These are phyloP conservation scores for Hanseniaspora clermontiae DNA, from an alignment of 805 yeast genomes.

Conservation along the genomic window DNA sequence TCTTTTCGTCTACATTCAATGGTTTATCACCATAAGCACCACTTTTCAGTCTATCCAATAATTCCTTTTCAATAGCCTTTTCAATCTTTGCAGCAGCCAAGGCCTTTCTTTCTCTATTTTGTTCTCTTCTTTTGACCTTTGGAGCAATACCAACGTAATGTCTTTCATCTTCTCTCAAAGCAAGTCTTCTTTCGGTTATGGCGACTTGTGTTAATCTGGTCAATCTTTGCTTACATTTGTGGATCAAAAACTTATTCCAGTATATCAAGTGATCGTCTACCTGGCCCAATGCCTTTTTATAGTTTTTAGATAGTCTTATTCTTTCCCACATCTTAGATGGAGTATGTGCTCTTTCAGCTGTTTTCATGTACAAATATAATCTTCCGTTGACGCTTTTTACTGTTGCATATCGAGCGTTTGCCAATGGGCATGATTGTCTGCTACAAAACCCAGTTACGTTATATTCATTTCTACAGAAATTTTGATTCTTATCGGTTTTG, in stretches of 20 bases:
- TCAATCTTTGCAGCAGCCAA: slow-evolving; percentile 93
- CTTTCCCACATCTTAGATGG: slow-evolving; percentile 94
- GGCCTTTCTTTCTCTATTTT: slow-evolving; percentile 90
- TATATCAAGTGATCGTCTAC: slow-evolving; percentile 75
- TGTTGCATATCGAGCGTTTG: slow-evolving; percentile 84
- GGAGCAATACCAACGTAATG: slow-evolving; percentile 86
- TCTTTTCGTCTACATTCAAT: slow-evolving; percentile 84
- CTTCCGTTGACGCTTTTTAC: slow-evolving; percentile 69
- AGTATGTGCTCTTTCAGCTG: slow-evolving; percentile 93
- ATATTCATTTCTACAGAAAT: slow-evolving; percentile 89
- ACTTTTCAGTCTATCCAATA: slow-evolving; percentile 84
- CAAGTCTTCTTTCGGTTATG: slow-evolving; percentile 85
- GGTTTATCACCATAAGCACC: slow-evolving; percentile 99
- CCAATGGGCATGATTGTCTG: slow-evolving; percentile 90
- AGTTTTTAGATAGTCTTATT: slow-evolving; percentile 78
- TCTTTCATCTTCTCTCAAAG: slow-evolving; percentile 81
- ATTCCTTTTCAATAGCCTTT: slow-evolving; percentile 89
- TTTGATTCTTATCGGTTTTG: slow-evolving; percentile 77
- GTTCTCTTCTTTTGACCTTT: slow-evolving; percentile 89
- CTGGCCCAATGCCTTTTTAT: slow-evolving; percentile 74
- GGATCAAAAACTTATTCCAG: slow-evolving; percentile 85
- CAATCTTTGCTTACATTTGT: slow-evolving; percentile 91
- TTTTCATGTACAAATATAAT: slow-evolving; percentile 81
- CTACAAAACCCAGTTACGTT: slow-evolving; percentile 90
- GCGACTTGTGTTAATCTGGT: slow-evolving; percentile 92